Evolutionary conservation across 1,139 yeast species (phyloP), one percentile per base, ranked within the genome.

Genomic region (Geotrichum citri-aurantii): DNA sequence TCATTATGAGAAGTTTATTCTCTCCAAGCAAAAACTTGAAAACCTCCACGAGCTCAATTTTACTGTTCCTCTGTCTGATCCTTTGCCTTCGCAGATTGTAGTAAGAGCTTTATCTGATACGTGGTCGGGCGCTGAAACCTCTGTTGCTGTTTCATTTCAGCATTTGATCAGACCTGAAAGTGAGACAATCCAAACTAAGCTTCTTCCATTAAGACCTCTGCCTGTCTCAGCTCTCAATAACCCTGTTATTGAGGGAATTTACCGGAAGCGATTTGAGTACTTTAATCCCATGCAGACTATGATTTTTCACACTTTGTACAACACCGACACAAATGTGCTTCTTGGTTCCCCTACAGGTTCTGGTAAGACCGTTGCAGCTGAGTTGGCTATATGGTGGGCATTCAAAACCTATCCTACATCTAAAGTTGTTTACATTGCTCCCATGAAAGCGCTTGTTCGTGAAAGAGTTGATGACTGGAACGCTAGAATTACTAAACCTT

Each of bases 261-360:
- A 93, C 70, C 70, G 75, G 1, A 62, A 73, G 6, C 83, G 82
- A 63, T 93, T 93, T 77, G 81, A 81, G 59, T 93, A 88, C 71
- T 95, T 95, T 79, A 95, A 95, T 69, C 99, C 99, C 5, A 92
- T 95, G 97, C 99, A 95, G 73, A 92, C 98, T 0, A 93, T 93
- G 98, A 83, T 88, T 0, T 95, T 95, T 74, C 96, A 92, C 69
- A 82, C 96, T 0, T 75, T 95, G 50, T 95, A 92, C 73, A 86
- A 93, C 69, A 75, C 86, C 1, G 83, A 86, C 64, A 81, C 86
- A 2, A 88, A 88, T 71, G 92, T 87, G 0, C 88, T 95, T 72
- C 89, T 95, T 50, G 99, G 99, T 14, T 92, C 98, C 0, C 99
- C 99, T 2, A 95, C 99, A 1, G 99, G 99, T 33, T 93, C 99